A percentile compares a stretch with the other conserved stretches of the same genome.
These are phyloP conservation scores for Polysphondylium violaceum DNA, from an alignment of 78 protist genomes.

Conservation along the genomic window DNA sequence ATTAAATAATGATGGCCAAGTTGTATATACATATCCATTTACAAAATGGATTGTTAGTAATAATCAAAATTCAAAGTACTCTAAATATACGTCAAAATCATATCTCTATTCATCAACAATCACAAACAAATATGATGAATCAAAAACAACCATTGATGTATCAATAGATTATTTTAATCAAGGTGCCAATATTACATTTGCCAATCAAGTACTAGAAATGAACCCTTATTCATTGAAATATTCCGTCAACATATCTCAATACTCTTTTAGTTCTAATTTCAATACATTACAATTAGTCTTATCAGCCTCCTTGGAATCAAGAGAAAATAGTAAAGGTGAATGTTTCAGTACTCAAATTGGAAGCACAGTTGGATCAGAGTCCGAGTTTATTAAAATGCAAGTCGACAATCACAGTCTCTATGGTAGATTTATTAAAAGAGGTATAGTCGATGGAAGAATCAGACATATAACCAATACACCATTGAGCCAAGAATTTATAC, in stretches of 20 bases:
- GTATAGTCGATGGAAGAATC: constrained; percentile 11
- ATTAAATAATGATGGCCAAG: too few relatives aligned
- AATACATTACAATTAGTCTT: constrained; percentile 16
- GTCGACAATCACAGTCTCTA: neutral
- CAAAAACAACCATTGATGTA: neutral
- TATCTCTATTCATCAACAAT: too few relatives aligned
- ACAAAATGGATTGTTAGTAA: too few relatives aligned
- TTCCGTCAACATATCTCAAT: neutral
- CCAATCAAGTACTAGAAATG: neutral
- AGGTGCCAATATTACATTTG: neutral
- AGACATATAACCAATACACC: too few relatives aligned
- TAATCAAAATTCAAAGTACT: too few relatives aligned
- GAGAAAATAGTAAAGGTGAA: neutral
- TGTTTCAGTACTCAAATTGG: neutral
- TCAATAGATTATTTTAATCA: neutral
- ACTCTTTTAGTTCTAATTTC: neutral
- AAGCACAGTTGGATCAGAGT: neutral
- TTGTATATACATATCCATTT: too few relatives aligned
- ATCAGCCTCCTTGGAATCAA: neutral
- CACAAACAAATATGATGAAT: too few relatives aligned
- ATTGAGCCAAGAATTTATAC: too few relatives aligned
- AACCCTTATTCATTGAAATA: constrained; percentile 20
- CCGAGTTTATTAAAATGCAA: constrained; percentile 19
- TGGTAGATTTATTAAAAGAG: constrained; percentile 54
- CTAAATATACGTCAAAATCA: too few relatives aligned